These are phyloP conservation scores for Rubia balearica DNA, from an alignment of 305 asterid species.

Conservation along the genomic window DNA sequence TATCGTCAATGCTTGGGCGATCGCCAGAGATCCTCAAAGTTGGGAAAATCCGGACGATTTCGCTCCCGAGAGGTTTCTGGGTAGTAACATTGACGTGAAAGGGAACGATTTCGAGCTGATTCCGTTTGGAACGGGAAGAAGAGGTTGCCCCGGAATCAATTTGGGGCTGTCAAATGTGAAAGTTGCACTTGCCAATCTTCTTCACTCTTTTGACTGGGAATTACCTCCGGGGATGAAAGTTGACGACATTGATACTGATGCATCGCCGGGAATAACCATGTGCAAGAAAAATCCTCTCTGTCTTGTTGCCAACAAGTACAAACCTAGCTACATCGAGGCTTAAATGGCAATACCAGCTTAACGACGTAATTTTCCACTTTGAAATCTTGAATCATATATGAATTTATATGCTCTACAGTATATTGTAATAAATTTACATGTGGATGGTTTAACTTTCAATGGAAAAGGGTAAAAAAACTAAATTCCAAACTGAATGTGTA, in stretches of 20 bases:
- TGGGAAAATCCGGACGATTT: conserved; percentile 4
- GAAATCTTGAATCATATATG: no score
- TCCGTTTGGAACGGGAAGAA: conserved; percentile 6
- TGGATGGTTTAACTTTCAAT: no score
- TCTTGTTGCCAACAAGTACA: neutral
- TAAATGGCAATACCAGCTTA: no score
- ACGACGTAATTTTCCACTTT: no score
- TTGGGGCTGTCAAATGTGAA: neutral
- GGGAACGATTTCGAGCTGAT: conserved; percentile 5
- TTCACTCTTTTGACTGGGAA: neutral
- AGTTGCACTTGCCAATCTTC: conserved; percentile 1
- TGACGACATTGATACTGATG: conserved; percentile 1
- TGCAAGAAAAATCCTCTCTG: neutral
- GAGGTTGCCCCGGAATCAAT: neutral
- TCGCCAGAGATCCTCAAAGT: neutral
- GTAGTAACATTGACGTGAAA: neutral
- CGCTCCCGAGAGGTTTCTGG: neutral
- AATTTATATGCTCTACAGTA: no score
- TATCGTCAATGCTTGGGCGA: neutral
- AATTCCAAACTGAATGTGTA: no score
- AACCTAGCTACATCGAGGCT: neutral
- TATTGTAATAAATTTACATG: no score
- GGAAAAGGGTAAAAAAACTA: no score
- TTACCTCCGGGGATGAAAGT: neutral
- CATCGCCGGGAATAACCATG: neutral